Conservation (phyloP, 805 yeast genomes). For the Saccharomycopsis javanensis region DNA sequence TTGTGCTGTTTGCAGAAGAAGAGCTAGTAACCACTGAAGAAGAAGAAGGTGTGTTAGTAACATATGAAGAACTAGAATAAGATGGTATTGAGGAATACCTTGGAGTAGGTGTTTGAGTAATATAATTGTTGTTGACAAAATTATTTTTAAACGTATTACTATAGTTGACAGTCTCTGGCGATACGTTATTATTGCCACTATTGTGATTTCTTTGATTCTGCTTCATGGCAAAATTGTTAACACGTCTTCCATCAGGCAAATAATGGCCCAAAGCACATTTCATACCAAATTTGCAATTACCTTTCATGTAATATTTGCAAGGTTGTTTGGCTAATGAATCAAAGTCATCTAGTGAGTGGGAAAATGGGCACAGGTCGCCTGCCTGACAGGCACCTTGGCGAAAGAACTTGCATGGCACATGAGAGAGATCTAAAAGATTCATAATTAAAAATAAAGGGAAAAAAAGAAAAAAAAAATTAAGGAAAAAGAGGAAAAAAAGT, state of each 20-base stretch:
- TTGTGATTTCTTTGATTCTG: constrained; percentile 20
- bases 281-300: constrained; percentile 92
- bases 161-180: background rate
- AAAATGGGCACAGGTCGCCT: constrained; percentile 83
- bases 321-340: constrained; percentile 43
- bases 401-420: constrained; percentile 93
- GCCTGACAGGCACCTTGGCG: constrained; percentile 94
- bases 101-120: background rate
- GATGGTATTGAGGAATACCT: background rate
- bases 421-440: constrained; percentile 62
- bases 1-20: constrained; percentile 15
- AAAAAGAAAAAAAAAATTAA: background rate
- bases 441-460: too few species aligned
- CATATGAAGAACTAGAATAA: background rate
- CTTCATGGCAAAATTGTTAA: constrained; percentile 40
- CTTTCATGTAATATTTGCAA: constrained; percentile 90
- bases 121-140: background rate
- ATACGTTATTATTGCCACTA: constrained; percentile 20
- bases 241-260: constrained; percentile 79
- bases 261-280: constrained; percentile 93
- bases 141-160: background rate
- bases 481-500: background rate
- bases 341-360: constrained; percentile 60
- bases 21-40: background rate
- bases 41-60: background rate